Evolutionary conservation across 441 rosid species (phyloP).

Genomic region (Euphorbia celastroides): DNA sequence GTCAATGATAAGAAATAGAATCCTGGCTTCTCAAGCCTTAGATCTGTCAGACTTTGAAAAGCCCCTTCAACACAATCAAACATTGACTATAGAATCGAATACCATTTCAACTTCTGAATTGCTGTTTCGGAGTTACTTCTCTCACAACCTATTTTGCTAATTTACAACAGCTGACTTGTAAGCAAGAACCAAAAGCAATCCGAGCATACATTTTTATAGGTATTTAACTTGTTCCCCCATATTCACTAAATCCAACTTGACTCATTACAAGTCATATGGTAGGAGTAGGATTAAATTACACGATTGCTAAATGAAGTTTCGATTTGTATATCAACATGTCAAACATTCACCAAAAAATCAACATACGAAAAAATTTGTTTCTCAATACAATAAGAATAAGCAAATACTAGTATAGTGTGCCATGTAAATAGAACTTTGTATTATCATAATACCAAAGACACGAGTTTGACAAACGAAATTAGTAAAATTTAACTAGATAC

Average conservation of each 20-base stretch:
- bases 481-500: background rate
- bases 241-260: background rate
- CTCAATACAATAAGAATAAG: background rate
- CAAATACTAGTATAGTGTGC: background rate
- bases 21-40: background rate
- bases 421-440: background rate
- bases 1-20: background rate
- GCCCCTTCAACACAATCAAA: slow-evolving; percentile 1
- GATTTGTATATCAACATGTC: background rate
- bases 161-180: background rate
- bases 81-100: background rate
- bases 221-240: background rate
- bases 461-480: no score
- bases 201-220: background rate
- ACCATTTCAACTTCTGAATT: background rate
- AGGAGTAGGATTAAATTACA: background rate
- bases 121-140: background rate
- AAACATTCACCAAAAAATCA: background rate
- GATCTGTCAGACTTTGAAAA: background rate
- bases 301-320: background rate
- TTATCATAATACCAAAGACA: no score
- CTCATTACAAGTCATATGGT: background rate
- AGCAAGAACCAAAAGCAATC: background rate
- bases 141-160: background rate
- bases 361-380: background rate